Conservation (phyloP, 2,329 filamentous ascomycete genomes). For the Ophioceras dolichostomum region DNA sequence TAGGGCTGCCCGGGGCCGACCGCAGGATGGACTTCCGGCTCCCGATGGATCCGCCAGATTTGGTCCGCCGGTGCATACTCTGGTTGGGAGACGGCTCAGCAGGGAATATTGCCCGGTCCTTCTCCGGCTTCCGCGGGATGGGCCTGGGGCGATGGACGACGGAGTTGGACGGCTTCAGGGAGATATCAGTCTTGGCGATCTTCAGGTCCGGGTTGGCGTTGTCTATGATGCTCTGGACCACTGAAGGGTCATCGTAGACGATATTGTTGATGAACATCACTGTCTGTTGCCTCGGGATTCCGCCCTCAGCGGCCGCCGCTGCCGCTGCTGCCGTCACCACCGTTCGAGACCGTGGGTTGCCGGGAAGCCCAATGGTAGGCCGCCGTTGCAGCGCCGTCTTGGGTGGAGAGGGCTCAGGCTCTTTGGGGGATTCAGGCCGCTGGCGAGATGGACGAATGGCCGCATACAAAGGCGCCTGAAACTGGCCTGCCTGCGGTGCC, state of each 20-base stretch:
- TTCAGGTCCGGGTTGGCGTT: constrained; percentile 13
- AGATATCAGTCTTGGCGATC: constrained; percentile 3
- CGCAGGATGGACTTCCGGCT: constrained; percentile 32
- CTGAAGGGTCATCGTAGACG: constrained; percentile 37
- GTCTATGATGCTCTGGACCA: constrained; percentile 36
- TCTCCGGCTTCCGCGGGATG: constrained; percentile 34
- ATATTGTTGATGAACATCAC: constrained; percentile 46
- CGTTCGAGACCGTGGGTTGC: constrained; percentile 26
- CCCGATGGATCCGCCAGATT: constrained; percentile 33
- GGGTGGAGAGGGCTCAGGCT: constrained; percentile 17
- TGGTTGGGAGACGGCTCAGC: constrained; percentile 24
- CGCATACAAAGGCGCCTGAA: constrained; percentile 1
- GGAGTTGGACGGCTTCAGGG: constrained; percentile 17
- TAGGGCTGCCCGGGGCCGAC: constrained; percentile 31
- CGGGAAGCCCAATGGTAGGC: constrained; percentile 33
- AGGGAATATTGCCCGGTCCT: constrained; percentile 34
- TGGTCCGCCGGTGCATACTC: constrained; percentile 28
- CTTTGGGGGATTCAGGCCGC: constrained; percentile 15
- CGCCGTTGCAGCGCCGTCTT: constrained; percentile 29
- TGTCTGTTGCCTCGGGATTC: constrained; percentile 25
- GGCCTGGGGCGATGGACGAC: constrained; percentile 44
- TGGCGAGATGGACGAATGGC: constrained; percentile 19
- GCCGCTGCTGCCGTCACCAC: constrained; percentile 9
- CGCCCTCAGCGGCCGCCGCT: not conserved
- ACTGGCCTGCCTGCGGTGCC: constrained; percentile 1